Base-by-base conservation (phyloP, 1,284 basidiomycete genomes). In the Heterobasidion annosum region DNA sequence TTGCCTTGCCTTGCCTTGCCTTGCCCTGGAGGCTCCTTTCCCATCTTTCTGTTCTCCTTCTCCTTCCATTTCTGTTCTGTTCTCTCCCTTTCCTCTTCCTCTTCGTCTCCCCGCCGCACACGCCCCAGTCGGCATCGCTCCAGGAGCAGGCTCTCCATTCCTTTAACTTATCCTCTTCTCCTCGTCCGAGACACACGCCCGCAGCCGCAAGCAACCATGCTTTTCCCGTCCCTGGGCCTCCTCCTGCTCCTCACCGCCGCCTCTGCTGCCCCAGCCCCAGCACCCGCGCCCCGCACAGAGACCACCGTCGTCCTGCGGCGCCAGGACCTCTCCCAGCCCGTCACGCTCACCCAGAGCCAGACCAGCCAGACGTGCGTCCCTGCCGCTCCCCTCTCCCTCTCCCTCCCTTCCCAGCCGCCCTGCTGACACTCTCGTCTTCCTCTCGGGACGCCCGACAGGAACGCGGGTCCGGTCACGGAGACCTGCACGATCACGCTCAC, bases 401-500 rank as follows among this genome's bases (percentile, higher is more conserved):
- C 13, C 46, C 49, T 6, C 53, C 34, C 37, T 34, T 46, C 19
- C 19, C 19, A 25, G 3, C 25, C 25, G 25, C 25, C 16, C 12
- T 47, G 18, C 16, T 18, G 33, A 18, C 33, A 13, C 25, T 7
- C 19, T 18, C 46, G 19, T 48, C 12, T 19, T 12, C 48, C 15
- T 34, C 16, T 45, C 43, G 43, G 32, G 13, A 48, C 25, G 46
- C 46, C 0, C 25, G 18, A 33, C 25, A 48, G 46, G 46, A 33
- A 15, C 33, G 18, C 18, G n/a, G 46, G 46, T 9, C 40, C 49
- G 12, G 73, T 85, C 67, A 77, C 75, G 49, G 74, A 85, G 70
- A 83, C 76, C 5, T 90, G 87, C 64, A 72, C 74, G 4, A 72
- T 86, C 57, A 79, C 78, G 2, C 73, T 89, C 54, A 83, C 79